Evolutionary conservation across 176 grass and related monocot genomes (phyloP).

Genomic region (Avena eriantha): DNA sequence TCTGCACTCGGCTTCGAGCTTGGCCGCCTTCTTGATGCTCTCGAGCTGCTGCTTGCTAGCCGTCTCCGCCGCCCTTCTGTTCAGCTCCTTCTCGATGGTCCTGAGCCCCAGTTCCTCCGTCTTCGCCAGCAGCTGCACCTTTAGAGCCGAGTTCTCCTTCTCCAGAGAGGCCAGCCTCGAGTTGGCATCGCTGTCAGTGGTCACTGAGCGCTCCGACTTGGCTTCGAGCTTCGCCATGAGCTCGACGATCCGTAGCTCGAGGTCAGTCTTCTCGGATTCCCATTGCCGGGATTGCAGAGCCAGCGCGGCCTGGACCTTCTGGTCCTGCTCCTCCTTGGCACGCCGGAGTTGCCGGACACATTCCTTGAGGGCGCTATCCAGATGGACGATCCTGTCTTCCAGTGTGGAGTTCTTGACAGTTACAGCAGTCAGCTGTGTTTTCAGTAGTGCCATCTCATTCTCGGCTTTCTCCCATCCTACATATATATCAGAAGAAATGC

Average conservation of each 20-base stretch:
- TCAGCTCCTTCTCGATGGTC: conserved; percentile 79
- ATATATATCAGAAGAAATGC: conserved; percentile 1
- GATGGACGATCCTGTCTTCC: conserved; percentile 71
- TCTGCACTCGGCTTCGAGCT: conserved; percentile 78
- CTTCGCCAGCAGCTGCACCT: conserved; percentile 53
- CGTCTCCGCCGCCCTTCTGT: conserved; percentile 75
- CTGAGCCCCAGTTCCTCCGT: conserved; percentile 54
- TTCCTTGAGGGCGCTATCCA: conserved; percentile 89
- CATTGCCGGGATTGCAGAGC: conserved; percentile 57
- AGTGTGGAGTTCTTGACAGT: conserved; percentile 59
- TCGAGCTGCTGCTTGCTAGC: conserved; percentile 90
- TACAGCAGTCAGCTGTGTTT: conserved; percentile 65
- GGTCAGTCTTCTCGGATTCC: conserved; percentile 70
- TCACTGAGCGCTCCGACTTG: conserved; percentile 57
- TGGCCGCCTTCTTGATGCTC: conserved; percentile 76
- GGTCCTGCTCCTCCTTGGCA: conserved; percentile 68
- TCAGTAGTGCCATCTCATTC: conserved; percentile 71
- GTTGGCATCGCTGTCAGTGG: conserved; percentile 37
- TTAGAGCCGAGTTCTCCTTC: conserved; percentile 74
- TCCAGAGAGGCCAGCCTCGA: conserved; percentile 61
- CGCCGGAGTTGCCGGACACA: conserved; percentile 82
- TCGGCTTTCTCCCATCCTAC: conserved; percentile 94
- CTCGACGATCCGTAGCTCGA: conserved; percentile 68
- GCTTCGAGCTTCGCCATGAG: conserved; percentile 75
- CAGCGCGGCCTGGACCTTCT: conserved; percentile 61